These are phyloP conservation scores for Candida chilensis DNA, from an alignment of 805 yeast species.

Conservation along the genomic window DNA sequence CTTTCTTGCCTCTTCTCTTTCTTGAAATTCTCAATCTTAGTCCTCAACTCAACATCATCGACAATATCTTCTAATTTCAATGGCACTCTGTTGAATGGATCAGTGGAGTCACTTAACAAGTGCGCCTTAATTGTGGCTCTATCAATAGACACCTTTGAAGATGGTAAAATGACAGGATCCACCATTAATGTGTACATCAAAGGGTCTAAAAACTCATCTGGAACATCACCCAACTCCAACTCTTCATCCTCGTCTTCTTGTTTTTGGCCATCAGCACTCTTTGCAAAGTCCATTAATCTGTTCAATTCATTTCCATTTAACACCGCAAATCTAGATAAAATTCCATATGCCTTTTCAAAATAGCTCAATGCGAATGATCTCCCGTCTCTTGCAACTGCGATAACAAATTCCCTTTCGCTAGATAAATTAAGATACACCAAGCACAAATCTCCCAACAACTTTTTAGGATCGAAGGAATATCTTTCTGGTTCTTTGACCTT, in stretches of 20 bases:
- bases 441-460: constrained; percentile 57
- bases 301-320: constrained; percentile 38
- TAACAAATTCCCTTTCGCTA: constrained; percentile 52
- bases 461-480: constrained; percentile 76
- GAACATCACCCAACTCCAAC: constrained; percentile 82
- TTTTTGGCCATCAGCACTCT: constrained; percentile 53
- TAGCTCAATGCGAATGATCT: constrained; percentile 69
- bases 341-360: constrained; percentile 63
- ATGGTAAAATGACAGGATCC: constrained; percentile 92
- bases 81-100: constrained; percentile 94
- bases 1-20: constrained; percentile 23
- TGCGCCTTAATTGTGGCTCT: constrained; percentile 90
- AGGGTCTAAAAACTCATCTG: constrained; percentile 96
- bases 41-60: constrained; percentile 64
- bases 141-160: constrained; percentile 79
- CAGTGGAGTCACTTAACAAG: constrained; percentile 88
- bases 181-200: constrained; percentile 93
- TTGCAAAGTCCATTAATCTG: constrained; percentile 45
- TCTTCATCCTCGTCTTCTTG: constrained; percentile 73
- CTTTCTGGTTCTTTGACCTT: constrained; percentile 79
- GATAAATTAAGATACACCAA: constrained; percentile 72
- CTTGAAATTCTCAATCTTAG: constrained; percentile 52
- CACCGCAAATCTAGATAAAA: constrained; percentile 50
- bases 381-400: constrained; percentile 84
- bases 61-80: constrained; percentile 80